Base-by-base conservation (phyloP, 768 basidiomycete genomes). In the Russula dissimulans region DNA sequence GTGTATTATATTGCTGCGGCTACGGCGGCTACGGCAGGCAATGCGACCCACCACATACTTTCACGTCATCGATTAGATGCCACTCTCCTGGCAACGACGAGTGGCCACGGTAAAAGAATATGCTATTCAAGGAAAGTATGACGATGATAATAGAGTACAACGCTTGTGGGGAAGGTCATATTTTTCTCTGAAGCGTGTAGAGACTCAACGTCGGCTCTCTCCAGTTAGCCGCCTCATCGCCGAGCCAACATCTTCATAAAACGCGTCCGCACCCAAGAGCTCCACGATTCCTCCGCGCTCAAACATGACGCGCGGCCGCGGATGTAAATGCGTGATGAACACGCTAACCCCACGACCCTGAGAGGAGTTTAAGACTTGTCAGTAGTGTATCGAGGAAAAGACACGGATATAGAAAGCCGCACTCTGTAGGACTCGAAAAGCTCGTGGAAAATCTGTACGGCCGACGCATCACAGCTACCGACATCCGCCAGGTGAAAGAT, bases 401-500 rank as follows among this genome's bases (percentile, higher is more conserved):
- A 18, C 15, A 15, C 0, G 34, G 54, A 6, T 15, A 54, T 34
- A 26, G n/a, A 5, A 29, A 34, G 67, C 71, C 60, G 6, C 65
- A 87, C 91, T 72, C 81, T 78, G 72, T 97, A 94, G 14, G 89
- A 86, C 64, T 85, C 82, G 46, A 86, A 72, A 2, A 94, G 72
- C 69, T 95, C 92, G 60, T 80, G 78, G 67, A 95, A 84, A 64
- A 93, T 89, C 71, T 92, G 90, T 9, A 85, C 81, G 32, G 93
- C 91, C 89, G 91, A 92, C 8, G 95, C 93, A 70, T 99, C 95
- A 61, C 91, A 85, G 17, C 78, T 81, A 59, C 94, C 91, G 4
- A 97, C 88, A 73, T 98, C 95, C 12, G 87, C 86, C 79, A 97
- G 80, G 67, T 98, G 95, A 72, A 99, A 94, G 22, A 97, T 91